A percentile compares a stretch with the other conserved stretches of the same genome.
Conservation (phyloP, 2,329 filamentous ascomycete genomes). For the Ilyonectria robusta region DNA sequence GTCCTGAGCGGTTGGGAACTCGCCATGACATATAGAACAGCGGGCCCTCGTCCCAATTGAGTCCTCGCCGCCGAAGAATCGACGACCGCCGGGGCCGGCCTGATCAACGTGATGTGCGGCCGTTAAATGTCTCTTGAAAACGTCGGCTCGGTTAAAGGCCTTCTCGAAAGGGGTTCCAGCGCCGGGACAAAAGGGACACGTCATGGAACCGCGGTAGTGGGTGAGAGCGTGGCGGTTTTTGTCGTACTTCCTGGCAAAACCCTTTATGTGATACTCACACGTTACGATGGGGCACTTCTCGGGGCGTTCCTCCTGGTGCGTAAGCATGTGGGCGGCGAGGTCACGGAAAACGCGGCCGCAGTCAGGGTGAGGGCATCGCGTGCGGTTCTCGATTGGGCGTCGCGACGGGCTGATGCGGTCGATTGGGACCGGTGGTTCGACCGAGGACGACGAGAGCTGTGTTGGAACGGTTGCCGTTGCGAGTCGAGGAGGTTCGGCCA, state of each 20-base stretch:
- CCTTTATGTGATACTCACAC: constrained; percentile 94
- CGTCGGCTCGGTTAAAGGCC: constrained; percentile 95
- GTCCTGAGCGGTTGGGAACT: constrained; percentile 89
- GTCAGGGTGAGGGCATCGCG: constrained; percentile 69
- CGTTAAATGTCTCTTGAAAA: constrained; percentile 96
- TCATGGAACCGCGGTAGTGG: constrained; percentile 98
- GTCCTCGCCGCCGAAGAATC: constrained; percentile 37
- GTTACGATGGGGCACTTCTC: constrained; percentile 94
- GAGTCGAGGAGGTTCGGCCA: constrained; percentile 32
- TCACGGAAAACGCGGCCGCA: constrained; percentile 75
- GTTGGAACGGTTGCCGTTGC: constrained; percentile 29
- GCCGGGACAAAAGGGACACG: constrained; percentile 95
- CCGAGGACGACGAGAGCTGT: constrained; percentile 35
- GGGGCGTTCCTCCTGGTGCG: constrained; percentile 91
- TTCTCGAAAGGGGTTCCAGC: constrained; percentile 91
- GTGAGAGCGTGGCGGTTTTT: constrained; percentile 95
- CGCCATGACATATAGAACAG: constrained; percentile 89
- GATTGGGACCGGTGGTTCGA: constrained; percentile 45
- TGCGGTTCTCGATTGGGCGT: constrained; percentile 58
- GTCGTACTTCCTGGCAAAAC: constrained; percentile 97
- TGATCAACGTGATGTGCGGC: constrained; percentile 96
- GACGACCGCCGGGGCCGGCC: constrained; percentile 84
- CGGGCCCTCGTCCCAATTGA: constrained; percentile 74
- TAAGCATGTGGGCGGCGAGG: constrained; percentile 91
- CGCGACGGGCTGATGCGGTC: constrained; percentile 49